Percentiles rank a stretch among this genome's conserved stretches.
Evolutionary conservation across 2,329 filamentous ascomycete genomes (phyloP).

Genomic region (Mycosphaerella arachidis): DNA sequence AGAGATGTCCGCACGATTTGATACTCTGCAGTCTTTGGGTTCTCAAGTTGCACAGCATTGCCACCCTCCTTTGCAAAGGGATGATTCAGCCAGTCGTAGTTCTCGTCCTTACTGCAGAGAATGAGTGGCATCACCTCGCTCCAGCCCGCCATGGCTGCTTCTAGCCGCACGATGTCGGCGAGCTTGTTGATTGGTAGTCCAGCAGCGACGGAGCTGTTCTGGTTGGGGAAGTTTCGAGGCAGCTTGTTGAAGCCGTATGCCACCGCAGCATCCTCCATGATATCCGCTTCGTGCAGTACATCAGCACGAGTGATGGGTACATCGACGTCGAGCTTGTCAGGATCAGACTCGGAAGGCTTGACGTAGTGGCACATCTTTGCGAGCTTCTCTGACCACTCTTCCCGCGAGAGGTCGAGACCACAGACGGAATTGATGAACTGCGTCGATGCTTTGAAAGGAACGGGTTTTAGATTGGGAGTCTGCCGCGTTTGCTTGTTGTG

Average conservation of each 20-base stretch:
- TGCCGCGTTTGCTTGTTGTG: slow-evolving; percentile 82
- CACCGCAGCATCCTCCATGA: slow-evolving; percentile 98
- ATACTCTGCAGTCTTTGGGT: slow-evolving; percentile 90
- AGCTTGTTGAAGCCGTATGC: slow-evolving; percentile 97
- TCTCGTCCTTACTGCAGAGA: slow-evolving; percentile 95
- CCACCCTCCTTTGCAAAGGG: slow-evolving; percentile 61
- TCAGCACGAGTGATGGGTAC: slow-evolving; percentile 89
- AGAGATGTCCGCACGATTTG: slow-evolving; percentile 86
- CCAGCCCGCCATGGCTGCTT: slow-evolving; percentile 93
- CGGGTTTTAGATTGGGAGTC: slow-evolving; percentile 74
- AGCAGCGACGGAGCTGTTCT: slow-evolving; percentile 78
- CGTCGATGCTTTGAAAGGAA: slow-evolving; percentile 74
- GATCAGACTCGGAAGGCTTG: slow-evolving; percentile 63
- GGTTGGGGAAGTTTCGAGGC: slow-evolving; percentile 78
- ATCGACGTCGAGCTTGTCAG: slow-evolving; percentile 67
- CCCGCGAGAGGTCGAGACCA: slow-evolving; percentile 69
- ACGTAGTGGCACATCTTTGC: slow-evolving; percentile 87
- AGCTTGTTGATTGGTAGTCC: slow-evolving; percentile 93
- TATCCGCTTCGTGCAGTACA: slow-evolving; percentile 91
- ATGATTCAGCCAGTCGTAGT: slow-evolving; percentile 91
- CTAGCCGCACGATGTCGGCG: slow-evolving; percentile 79
- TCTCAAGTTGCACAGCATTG: slow-evolving; percentile 78
- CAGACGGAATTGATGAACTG: slow-evolving; percentile 93
- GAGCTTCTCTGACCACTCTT: slow-evolving; percentile 72
- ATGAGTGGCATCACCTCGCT: slow-evolving; percentile 93